These are phyloP conservation scores for Phylloporus sp. DNA, from an alignment of 768 basidiomycete species.

Conservation along the genomic window DNA sequence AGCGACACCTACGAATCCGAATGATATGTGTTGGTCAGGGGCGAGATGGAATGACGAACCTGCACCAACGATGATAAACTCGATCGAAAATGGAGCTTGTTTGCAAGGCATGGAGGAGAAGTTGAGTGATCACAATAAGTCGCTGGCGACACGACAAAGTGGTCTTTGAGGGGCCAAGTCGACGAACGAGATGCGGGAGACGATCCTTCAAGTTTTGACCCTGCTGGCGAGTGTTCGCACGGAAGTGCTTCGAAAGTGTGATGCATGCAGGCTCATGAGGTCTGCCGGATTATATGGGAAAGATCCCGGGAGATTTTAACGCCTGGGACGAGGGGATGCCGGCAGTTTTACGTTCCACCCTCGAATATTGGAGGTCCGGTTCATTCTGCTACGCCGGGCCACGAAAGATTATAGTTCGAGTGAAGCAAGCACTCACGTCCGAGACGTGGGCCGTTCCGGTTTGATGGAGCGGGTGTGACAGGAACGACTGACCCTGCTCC, in stretches of 20 bases:
- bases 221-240: conserved; percentile 22
- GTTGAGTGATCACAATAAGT: too few relatives aligned
- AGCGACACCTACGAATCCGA: conserved; percentile 33
- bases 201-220: conserved; percentile 9
- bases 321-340: background rate
- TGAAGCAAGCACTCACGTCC: background rate
- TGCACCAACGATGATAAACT: conserved; percentile 31
- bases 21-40: background rate
- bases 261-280: conserved; percentile 1
- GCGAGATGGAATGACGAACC: conserved; percentile 12
- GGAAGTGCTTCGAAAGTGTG: conserved; percentile 7
- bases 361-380: background rate
- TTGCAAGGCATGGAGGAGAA: conserved; percentile 16
- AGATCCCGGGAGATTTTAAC: conserved; percentile 7
- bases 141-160: background rate
- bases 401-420: background rate
- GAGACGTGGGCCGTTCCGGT: background rate
- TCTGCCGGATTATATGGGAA: conserved; percentile 4
- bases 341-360: conserved; percentile 8
- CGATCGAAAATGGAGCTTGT: conserved; percentile 24
- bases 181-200: background rate
- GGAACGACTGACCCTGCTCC: background rate
- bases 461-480: background rate
- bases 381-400: background rate
- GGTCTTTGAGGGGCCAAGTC: conserved; percentile 19